phyloP scores from a whole-genome alignment of 345 rosid species.

The Aurinia saxatilis region DNA sequence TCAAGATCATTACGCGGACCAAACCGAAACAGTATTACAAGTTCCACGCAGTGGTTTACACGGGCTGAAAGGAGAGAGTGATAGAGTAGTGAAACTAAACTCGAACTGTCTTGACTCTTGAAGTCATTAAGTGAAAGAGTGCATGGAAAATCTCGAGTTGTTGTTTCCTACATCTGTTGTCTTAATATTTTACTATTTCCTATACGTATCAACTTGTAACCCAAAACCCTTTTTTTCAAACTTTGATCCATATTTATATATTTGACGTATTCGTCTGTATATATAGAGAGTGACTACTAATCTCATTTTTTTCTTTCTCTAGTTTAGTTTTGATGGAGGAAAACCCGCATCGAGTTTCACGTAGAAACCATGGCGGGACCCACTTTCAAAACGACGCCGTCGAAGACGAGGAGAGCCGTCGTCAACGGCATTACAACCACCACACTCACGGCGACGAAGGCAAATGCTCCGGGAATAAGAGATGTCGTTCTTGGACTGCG shows the following conservation, averaged over 20 bases:
- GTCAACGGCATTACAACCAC: slow-evolving; percentile 20
- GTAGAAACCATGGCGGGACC: slow-evolving; percentile 23
- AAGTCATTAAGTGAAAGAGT: slow-evolving; percentile 28
- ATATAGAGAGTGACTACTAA: not conserved
- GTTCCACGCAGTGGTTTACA: not conserved
- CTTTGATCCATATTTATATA: not conserved
- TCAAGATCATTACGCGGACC: not conserved
- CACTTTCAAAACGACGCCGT: slow-evolving; percentile 13
- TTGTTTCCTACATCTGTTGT: slow-evolving; percentile 27
- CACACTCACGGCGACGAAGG: slow-evolving; percentile 27
- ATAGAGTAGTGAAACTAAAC: slow-evolving; percentile 9
- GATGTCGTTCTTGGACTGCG: slow-evolving; percentile 63
- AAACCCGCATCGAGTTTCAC: slow-evolving; percentile 37
- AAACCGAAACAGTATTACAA: too few species aligned
- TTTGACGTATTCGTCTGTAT: too few species aligned
- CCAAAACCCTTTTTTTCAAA: not conserved
- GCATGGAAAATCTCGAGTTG: slow-evolving; percentile 36
- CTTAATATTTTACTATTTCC: slow-evolving; percentile 24
- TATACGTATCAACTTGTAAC: slow-evolving; percentile 30
- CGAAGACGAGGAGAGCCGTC: slow-evolving; percentile 7
- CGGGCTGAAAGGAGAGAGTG: slow-evolving; percentile 15
- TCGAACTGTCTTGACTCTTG: slow-evolving; percentile 9
- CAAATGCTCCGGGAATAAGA: slow-evolving; percentile 59
- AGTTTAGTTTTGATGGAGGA: slow-evolving; percentile 34
- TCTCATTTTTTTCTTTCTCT: not conserved